Percentiles rank a stretch among this genome's conserved stretches.
Conservation (phyloP, 2,329 filamentous ascomycete species). For the Emergomyces orientalis region DNA sequence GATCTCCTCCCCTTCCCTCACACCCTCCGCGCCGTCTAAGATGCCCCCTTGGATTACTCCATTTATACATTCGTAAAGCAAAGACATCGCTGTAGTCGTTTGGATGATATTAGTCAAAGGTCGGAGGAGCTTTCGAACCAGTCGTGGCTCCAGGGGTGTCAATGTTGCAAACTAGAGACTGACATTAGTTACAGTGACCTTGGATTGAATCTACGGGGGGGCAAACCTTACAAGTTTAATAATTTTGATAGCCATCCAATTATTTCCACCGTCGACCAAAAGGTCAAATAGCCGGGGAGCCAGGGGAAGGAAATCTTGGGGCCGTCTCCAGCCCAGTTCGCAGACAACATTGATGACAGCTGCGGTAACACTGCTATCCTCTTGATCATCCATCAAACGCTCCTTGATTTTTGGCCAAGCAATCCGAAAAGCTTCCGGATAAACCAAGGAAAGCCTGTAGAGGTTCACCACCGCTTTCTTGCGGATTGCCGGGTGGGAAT, state of each 20-base stretch:
- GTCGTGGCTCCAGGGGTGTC: slow-evolving; percentile 80
- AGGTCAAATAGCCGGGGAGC: slow-evolving; percentile 88
- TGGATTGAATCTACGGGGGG: background rate
- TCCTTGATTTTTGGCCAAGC: slow-evolving; percentile 99
- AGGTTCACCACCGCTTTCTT: slow-evolving; percentile 96
- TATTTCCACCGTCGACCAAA: slow-evolving; percentile 83
- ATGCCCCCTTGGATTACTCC: slow-evolving; percentile 97
- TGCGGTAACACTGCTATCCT: slow-evolving; percentile 87
- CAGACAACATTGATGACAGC: slow-evolving; percentile 96
- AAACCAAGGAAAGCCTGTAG: slow-evolving; percentile 89
- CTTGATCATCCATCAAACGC: slow-evolving; percentile 75
- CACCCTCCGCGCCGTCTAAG: slow-evolving; percentile 69
- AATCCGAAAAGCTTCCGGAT: slow-evolving; percentile 81
- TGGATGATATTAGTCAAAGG: slow-evolving; percentile 88
- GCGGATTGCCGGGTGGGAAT: slow-evolving; percentile 74
- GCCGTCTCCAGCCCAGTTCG: slow-evolving; percentile 86
- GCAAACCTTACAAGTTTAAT: slow-evolving; percentile 70
- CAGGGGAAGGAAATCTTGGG: slow-evolving; percentile 84
- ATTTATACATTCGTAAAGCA: slow-evolving; percentile 96
- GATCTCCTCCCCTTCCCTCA: slow-evolving; percentile 78
- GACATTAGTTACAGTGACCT: slow-evolving; percentile 19
- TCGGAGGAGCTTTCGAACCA: slow-evolving; percentile 83
- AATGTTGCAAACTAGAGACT: slow-evolving; percentile 72
- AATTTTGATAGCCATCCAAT: slow-evolving; percentile 99
- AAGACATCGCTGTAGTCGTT: slow-evolving; percentile 94